A percentile compares a stretch with the other conserved stretches of the same genome.
Conservation (phyloP, 352 stramenopile genomes). For the Blastocystis sp. region DNA sequence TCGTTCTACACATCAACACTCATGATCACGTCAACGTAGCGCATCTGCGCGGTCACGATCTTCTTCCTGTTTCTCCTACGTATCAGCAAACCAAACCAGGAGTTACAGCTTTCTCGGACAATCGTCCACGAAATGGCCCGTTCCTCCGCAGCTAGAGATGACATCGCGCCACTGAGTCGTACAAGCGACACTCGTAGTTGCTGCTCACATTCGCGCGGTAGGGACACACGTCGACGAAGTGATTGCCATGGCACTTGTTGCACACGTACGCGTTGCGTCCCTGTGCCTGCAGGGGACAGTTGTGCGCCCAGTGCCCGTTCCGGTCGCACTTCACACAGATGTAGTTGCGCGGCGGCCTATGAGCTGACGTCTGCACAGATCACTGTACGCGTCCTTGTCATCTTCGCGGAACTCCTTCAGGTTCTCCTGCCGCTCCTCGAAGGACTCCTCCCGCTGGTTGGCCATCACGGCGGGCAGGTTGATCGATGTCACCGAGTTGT, state of each 20-base stretch:
- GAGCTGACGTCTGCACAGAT: background rate
- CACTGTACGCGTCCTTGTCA: constrained; percentile 9
- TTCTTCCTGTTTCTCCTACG: constrained; percentile 45
- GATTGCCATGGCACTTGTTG: constrained; percentile 18
- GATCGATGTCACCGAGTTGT: background rate
- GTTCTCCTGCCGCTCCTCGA: constrained; percentile 23
- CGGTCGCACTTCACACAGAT: constrained; percentile 25
- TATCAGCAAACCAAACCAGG: background rate
- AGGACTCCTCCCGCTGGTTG: background rate
- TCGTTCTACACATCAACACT: constrained; percentile 12
- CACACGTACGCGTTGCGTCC: constrained; percentile 13
- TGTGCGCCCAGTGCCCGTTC: constrained; percentile 55
- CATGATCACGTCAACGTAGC: background rate
- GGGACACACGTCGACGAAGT: constrained; percentile 51
- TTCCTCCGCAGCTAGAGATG: constrained; percentile 49
- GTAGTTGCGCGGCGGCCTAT: constrained; percentile 62
- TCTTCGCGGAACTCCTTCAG: constrained; percentile 30
- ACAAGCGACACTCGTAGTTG: constrained; percentile 44
- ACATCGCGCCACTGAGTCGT: background rate
- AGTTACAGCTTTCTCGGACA: constrained; percentile 42
- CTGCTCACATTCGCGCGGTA: constrained; percentile 30
- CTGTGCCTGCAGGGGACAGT: background rate
- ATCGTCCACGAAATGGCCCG: constrained; percentile 29
- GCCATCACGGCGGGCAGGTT: background rate
- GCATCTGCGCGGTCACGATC: constrained; percentile 29